phyloP scores from a whole-genome alignment of 2,329 filamentous ascomycete genomes.

The Xylariaceae sp. region DNA sequence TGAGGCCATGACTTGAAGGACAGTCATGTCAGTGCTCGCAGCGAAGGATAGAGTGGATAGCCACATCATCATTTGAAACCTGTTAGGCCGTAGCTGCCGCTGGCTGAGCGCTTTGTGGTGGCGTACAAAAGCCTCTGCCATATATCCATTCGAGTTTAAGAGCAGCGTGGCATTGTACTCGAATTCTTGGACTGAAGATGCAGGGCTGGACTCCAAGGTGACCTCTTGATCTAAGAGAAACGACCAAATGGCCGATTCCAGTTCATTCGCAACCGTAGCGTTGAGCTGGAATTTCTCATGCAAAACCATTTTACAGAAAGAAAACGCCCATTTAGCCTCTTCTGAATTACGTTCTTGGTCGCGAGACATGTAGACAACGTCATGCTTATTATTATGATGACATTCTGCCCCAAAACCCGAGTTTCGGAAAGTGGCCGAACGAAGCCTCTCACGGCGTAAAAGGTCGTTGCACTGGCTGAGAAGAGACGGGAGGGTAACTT shows the following conservation, averaged over 20 bases:
- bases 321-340: conserved; percentile 3
- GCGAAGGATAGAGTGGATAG: conserved; percentile 21
- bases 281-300: background rate
- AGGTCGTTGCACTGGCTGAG: background rate
- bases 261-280: background rate
- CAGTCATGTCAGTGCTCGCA: conserved; percentile 5
- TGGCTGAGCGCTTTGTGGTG: background rate
- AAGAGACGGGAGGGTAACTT: background rate
- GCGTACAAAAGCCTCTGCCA: conserved; percentile 15
- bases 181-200: background rate
- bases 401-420: conserved; percentile 47
- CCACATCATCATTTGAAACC: conserved; percentile 28
- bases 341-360: conserved; percentile 31
- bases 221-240: background rate
- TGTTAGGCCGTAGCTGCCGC: background rate
- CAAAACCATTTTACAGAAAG: conserved; percentile 16
- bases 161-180: conserved; percentile 4
- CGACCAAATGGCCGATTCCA: background rate
- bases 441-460: conserved; percentile 24
- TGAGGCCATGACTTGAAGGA: conserved; percentile 22
- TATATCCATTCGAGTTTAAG: background rate
- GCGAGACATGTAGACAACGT: conserved; percentile 42
- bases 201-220: background rate
- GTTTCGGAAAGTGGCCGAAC: conserved; percentile 27
- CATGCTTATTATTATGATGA: conserved; percentile 38